Evolutionary conservation across 768 basidiomycete genomes (phyloP), one percentile per base, ranked within the genome.

Genomic region (Rhodotorula diobovata): DNA sequence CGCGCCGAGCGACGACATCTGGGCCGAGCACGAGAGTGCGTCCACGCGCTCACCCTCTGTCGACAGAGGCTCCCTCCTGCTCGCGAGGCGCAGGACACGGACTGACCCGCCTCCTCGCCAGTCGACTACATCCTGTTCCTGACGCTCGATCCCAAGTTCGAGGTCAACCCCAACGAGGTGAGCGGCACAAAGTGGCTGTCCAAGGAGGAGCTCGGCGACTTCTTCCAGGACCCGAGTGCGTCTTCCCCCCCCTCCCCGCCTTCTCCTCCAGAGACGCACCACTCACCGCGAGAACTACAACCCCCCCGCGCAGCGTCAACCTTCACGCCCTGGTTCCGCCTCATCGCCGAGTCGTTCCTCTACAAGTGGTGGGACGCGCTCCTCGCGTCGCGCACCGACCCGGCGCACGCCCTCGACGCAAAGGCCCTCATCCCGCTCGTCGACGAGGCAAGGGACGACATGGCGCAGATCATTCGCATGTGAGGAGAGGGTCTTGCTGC

Each of bases 341-440:
- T 98, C 39, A 98, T 99, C 78, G 93, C 93, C 4, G 87, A 93
- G 8, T 93, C 97, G 80, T 95, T 95, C 81, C 84, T 99, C 54
- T 98, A 94, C 79, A 91, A 90, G 34, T 99, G 96, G 96, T 99
- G 96, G 96, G 93, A 96, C 78, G 88, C 90, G 71, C 86, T 99
- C 54, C 78, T 89, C 72, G 82, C 82, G 2, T 63, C 74, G 46
- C 45, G 68, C 18, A 18, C 32, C 16, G 37, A 1, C 28, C 18
- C 37, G 14, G n/a, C 30, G 2, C 48, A 8, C 9, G 21, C 7
- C 28, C 50, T 75, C 30, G 74, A 75, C 50, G 70, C 74, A 3
- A 63, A 63, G 53, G 28, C 23, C 15, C 18, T 75, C 34, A 59
- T 69, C 34, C 25, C 43, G 2, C 25, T 55, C 28, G 70, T 75